Base-by-base conservation (phyloP, 1,284 basidiomycete genomes). In the Thelephora terrestris region DNA sequence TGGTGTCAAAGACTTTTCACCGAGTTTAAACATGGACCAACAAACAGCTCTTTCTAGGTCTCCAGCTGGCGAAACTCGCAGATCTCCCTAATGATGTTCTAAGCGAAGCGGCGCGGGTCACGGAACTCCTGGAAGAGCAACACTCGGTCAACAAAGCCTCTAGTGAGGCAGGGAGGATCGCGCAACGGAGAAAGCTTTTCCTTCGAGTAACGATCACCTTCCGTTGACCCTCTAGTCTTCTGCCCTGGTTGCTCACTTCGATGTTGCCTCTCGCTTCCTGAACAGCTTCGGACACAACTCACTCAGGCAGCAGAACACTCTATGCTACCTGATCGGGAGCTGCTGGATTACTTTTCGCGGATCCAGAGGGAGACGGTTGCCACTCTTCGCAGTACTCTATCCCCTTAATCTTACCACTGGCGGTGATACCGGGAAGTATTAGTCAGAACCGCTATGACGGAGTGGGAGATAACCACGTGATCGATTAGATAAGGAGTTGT, bases 1-100 rank as follows among this genome's bases (percentile, higher is more conserved):
- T 57, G 85, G 85, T 84, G 43, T 17, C 32, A 29, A 35, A 14
- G 21, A 23, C 40, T 17, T 21, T 4, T 29, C 12, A n/a, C 24
- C 45, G 43, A 3, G 24, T 44, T n/a, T 36, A 7, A 29, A 14
- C 18, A 34, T 43, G 38, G 10, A 25, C 17, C 7, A 18, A 32
- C 20, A 36, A 24, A 50, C 32, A 20, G n/a, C 37, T 12, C 9
- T 34, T 20, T 12, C 12, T 40, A 85, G 91, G 92, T 2, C 69
- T 96, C 9, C 86, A 93, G 55, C 75, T 94, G 21, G 91, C 91
- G 14, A 76, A 78, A 43, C 73, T 93, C 1, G 91, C 89, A 0
- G 85, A 91, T 58, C 69, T 96, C 0, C 91, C 92, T 0, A 55
- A 63, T 0, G 74, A 84, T 42, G 78, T 91, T 6, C 61, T 91